These are phyloP conservation scores for Emmonsiellopsis sp. DNA, from an alignment of 2,329 filamentous ascomycete species.

Conservation along the genomic window DNA sequence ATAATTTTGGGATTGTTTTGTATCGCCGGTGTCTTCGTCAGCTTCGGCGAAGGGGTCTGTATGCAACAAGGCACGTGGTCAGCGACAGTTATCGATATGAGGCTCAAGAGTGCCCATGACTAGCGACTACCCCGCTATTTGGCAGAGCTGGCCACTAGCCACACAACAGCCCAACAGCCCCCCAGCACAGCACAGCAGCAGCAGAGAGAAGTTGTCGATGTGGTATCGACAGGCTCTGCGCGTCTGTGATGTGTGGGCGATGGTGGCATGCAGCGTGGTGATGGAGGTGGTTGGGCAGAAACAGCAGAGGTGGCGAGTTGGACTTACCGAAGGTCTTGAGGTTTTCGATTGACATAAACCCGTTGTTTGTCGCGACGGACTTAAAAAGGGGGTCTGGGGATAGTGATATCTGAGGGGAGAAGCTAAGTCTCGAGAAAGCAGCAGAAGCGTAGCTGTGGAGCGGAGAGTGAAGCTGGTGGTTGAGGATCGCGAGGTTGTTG, in stretches of 20 bases:
- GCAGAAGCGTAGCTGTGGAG: neutral
- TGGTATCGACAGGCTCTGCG: too few species aligned
- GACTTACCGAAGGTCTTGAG: constrained; percentile 86
- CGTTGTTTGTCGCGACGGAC: constrained; percentile 54
- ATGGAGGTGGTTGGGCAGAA: neutral
- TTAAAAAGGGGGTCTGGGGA: constrained; percentile 31
- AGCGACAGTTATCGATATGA: constrained; percentile 2
- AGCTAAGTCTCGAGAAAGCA: neutral
- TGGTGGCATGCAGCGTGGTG: neutral
- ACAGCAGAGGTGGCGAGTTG: neutral
- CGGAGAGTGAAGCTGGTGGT: neutral
- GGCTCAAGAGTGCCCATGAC: neutral
- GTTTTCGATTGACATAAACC: constrained; percentile 99
- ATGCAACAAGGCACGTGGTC: constrained; percentile 15
- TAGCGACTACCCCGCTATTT: constrained; percentile 28
- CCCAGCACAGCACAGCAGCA: neutral
- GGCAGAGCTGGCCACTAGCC: constrained; percentile 11
- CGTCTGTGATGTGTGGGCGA: too few species aligned
- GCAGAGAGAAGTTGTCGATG: neutral
- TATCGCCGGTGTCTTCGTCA: constrained; percentile 97
- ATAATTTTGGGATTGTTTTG: constrained; percentile 92
- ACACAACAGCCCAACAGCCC: constrained; percentile 2
- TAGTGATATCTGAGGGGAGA: constrained; percentile 18
- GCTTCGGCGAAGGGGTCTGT: constrained; percentile 99
- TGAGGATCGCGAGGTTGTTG: constrained; percentile 5